Evolutionary conservation across 2,329 filamentous ascomycete species (phyloP).

Genomic region (Cladophialophora immunda): DNA sequence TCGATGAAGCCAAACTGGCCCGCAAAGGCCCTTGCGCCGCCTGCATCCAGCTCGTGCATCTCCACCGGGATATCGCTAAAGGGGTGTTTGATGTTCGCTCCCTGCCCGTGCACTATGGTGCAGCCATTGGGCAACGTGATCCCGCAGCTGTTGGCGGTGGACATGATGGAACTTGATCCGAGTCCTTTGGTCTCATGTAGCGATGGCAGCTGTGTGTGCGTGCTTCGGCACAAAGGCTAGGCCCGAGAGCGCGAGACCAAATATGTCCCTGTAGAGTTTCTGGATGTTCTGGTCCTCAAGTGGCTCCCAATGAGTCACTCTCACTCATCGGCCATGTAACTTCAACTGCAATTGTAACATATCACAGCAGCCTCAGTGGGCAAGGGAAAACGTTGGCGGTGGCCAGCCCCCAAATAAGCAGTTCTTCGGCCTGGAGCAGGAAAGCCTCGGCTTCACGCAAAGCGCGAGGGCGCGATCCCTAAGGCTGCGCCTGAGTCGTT

Average conservation of each 20-base stretch:
- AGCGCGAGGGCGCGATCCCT: neutral
- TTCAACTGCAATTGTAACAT: neutral
- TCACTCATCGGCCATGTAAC: neutral
- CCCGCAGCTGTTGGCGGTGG: slow-evolving; percentile 23
- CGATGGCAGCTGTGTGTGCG: neutral
- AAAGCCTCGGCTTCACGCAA: neutral
- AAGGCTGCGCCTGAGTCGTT: neutral
- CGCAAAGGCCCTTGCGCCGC: slow-evolving; percentile 20
- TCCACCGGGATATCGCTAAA: slow-evolving; percentile 33
- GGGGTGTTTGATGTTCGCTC: slow-evolving; percentile 33
- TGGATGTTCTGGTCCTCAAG: too few relatives aligned
- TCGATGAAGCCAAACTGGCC: slow-evolving; percentile 36
- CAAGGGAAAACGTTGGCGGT: neutral
- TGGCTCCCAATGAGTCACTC: neutral
- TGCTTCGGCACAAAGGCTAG: neutral
- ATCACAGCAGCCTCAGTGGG: too few relatives aligned
- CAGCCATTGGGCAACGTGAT: slow-evolving; percentile 27
- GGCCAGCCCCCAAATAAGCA: neutral
- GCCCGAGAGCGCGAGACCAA: neutral
- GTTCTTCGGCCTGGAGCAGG: neutral
- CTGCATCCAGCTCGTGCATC: slow-evolving; percentile 35
- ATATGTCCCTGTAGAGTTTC: too few relatives aligned
- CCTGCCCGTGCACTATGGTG: slow-evolving; percentile 30
- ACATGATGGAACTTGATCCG: neutral
- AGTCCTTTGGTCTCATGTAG: neutral